Evolutionary conservation across 1,284 basidiomycete species (phyloP).

Genomic region (Calocybe gambosa): DNA sequence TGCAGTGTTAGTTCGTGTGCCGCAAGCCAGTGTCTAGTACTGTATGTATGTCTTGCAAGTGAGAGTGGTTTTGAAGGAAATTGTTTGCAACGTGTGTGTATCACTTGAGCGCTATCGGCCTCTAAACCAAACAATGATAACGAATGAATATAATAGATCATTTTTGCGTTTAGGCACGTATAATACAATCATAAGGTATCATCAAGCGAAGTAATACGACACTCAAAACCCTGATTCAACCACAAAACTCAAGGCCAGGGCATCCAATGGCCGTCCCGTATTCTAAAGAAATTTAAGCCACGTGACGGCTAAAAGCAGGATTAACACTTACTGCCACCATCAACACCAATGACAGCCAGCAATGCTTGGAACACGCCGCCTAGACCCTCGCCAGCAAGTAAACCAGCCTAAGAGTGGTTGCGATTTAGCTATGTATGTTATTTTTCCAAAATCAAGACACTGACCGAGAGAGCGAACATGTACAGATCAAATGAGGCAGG

Average conservation of each 20-base stretch:
- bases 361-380: conserved; percentile 64
- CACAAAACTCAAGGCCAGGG: conserved; percentile 43
- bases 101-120: neutral
- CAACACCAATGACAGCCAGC: conserved; percentile 43
- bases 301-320: too few relatives aligned
- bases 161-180: neutral
- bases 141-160: too few relatives aligned
- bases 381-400: conserved; percentile 65
- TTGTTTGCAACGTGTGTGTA: neutral
- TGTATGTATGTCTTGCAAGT: too few relatives aligned
- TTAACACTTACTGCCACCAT: conserved; percentile 39
- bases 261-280: conserved; percentile 46
- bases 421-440: neutral
- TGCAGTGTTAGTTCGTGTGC: too few relatives aligned
- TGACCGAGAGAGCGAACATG: conserved; percentile 52
- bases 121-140: neutral
- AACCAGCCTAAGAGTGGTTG: conserved; percentile 32
- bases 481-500: conserved; percentile 48
- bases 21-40: too few relatives aligned
- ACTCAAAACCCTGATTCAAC: conserved; percentile 23
- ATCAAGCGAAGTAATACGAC: neutral
- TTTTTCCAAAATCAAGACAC: conserved; percentile 3
- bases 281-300: conserved; percentile 22
- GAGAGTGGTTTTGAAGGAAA: too few relatives aligned
- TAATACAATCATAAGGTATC: conserved; percentile 6